Evolutionary conservation across 176 grass and related monocot species (phyloP), one percentile per base, ranked within the genome.

Genomic region (Paspalum vaginatum): DNA sequence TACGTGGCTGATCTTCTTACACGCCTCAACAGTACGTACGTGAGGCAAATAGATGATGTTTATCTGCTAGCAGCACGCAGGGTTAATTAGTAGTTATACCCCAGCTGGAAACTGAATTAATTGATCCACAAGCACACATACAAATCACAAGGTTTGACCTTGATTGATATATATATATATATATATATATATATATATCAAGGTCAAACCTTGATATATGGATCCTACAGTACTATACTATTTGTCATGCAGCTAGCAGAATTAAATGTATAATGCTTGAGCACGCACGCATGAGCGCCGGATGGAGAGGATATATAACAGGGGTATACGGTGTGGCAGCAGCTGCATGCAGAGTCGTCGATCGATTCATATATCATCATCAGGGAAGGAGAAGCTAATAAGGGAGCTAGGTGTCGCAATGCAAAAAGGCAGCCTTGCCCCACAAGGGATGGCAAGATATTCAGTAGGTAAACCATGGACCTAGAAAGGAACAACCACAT

Each of bases 391-490:
- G n/a, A n/a, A n/a, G n/a, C n/a, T n/a, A n/a, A n/a, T 32, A 32
- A 32, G 32, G 32, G 32, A 32, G 32, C 2, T n/a, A 32, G 32
- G 32, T 32, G 32, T 1, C 32, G 32, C 22, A 61, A 32, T 32
- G 24, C 22, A 68, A 72, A 84, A 78, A 80, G n/a, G n/a, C n/a
- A n/a, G 45, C 67, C 84, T 95, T 95, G 88, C 46, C 76, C 85
- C 65, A 74, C 72, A 91, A 97, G 90, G 72, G 38, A 97, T 84
- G 79, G 53, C 88, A 93, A 91, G 77, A 91, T 86, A 79, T 79
- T 81, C 52, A 91, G 86, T 97, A 93, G 94, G 94, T 97, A 92
- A 97, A 93, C 94, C 58, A 85, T 83, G 85, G 39, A 91, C 93
- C 90, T 97, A 97, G 66, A 87, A 89, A 80, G 86, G 82, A 91